Evolutionary conservation across 495 filamentous ascomycete species (phyloP), one percentile per base, ranked within the genome.

Genomic region (Penicillium ochrochloron): DNA sequence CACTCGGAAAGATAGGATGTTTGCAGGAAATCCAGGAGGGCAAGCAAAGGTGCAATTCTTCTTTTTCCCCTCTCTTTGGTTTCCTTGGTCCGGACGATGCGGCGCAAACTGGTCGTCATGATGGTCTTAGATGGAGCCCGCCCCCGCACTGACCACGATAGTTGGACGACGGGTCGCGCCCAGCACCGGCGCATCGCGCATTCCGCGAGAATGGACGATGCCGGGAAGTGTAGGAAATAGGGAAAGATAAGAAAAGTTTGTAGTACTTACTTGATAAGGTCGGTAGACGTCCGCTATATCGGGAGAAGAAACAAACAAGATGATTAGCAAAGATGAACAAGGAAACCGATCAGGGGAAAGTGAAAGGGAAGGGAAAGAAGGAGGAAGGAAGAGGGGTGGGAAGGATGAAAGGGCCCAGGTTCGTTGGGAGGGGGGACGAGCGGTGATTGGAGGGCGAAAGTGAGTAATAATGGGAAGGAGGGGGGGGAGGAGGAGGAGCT

Each of bases 221-320:
- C 58, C 23, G 41, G 25, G 25, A 57, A 29, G 58, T 42, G 58
- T 34, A 37, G 27, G 39, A 14, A 14, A 60, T 27, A 44, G 42
- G 42, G 31, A 41, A 61, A 42, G 52, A 27, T 57, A 57, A 54
- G 15, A 44, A 64, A 64, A 15, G 66, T 25, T 14, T 14, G 41
- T 52, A 34, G 46, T 41, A 85, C 83, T 82, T 79, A 85, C 83
- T 78, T 80, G 78, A 68, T 77, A 79, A 66, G 83, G 83, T 46
- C 83, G 83, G 75, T 85, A 85, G 44, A 84, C 80, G 82, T 85
- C 83, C 68, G 81, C 82, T 82, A 71, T 46, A 42, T 55, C 48
- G 33, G 42, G 39, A 44, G 57, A 42, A 33, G 23, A 23, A 57
- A 63, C 37, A 44, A 48, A 53, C 31, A 42, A 42, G 58, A 53